Evolutionary conservation across 768 basidiomycete genomes (phyloP).

Genomic region (Psilocybe subaeruginosa): DNA sequence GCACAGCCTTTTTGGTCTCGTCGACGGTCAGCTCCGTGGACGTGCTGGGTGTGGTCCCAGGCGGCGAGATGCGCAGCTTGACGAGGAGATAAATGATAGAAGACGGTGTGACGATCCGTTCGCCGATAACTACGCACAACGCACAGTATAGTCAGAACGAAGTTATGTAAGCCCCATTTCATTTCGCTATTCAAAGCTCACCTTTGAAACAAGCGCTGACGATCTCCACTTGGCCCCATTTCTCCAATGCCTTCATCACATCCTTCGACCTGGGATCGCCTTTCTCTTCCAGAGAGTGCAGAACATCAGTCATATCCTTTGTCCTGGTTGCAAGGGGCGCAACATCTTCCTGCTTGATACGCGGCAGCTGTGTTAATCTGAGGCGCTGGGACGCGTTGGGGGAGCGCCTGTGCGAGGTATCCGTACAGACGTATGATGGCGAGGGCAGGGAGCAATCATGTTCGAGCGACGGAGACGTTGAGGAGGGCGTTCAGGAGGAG

Average conservation of each 20-base stretch:
- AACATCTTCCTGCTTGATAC: constrained; percentile 58
- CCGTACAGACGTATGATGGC: constrained; percentile 82
- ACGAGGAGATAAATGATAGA: constrained; percentile 87
- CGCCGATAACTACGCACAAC: constrained; percentile 69
- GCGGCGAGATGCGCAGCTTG: constrained; percentile 76
- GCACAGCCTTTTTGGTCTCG: constrained; percentile 48
- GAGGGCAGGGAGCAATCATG: constrained; percentile 85
- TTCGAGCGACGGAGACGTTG: constrained; percentile 81
- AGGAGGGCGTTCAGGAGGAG: constrained; percentile 78
- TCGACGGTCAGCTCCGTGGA: constrained; percentile 49
- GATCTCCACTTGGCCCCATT: constrained; percentile 78
- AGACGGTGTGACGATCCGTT: constrained; percentile 84
- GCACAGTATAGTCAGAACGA: background rate
- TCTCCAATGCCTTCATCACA: constrained; percentile 65
- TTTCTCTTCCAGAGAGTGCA: constrained; percentile 52
- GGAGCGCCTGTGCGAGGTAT: constrained; percentile 81
- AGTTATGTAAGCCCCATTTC: background rate
- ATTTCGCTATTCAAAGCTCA: constrained; percentile 30
- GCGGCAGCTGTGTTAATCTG: constrained; percentile 77
- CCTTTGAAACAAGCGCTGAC: constrained; percentile 88
- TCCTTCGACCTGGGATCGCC: constrained; percentile 51
- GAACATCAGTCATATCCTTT: constrained; percentile 46
- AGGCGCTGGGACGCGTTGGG: constrained; percentile 50
- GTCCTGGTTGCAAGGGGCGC: constrained; percentile 37
- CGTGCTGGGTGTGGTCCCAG: constrained; percentile 34